Percentiles rank a stretch among this genome's conserved stretches.
Evolutionary conservation across 805 yeast species (phyloP).

Genomic region (Myxozyma sirexii): DNA sequence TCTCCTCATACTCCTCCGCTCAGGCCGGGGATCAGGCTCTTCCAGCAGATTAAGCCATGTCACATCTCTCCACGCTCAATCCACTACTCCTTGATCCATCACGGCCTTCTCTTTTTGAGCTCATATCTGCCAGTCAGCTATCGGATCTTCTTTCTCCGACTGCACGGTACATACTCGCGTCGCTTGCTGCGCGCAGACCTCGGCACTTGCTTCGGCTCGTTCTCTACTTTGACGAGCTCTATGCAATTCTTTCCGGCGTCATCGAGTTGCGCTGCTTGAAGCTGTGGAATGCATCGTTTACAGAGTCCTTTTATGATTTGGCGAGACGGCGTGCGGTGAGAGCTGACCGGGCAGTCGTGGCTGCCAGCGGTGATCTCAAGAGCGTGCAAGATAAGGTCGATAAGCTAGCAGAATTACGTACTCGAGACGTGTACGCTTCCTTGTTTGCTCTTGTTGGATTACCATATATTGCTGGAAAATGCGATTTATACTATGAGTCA

Average conservation of each 20-base stretch:
- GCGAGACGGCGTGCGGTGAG: slow-evolving; percentile 55
- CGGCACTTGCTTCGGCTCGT: slow-evolving; percentile 61
- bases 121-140: slow-evolving; percentile 78
- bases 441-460: slow-evolving; percentile 56
- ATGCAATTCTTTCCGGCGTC: slow-evolving; percentile 58
- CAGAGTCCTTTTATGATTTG: slow-evolving; percentile 90
- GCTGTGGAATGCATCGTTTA: slow-evolving; percentile 81
- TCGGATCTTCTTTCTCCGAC: slow-evolving; percentile 81
- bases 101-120: slow-evolving; percentile 86
- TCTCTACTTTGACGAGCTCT: slow-evolving; percentile 76
- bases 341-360: slow-evolving; percentile 36
- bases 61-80: slow-evolving; percentile 52
- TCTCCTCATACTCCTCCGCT: too few species aligned
- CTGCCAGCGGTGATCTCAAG: slow-evolving; percentile 37
- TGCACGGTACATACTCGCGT: slow-evolving; percentile 72
- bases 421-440: slow-evolving; percentile 56
- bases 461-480: slow-evolving; percentile 70
- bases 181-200: slow-evolving; percentile 80
- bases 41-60: slow-evolving; percentile 8
- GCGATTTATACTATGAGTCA: slow-evolving; percentile 64
- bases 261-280: slow-evolving; percentile 72
- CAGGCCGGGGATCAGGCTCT: not conserved
- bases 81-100: slow-evolving; percentile 73
- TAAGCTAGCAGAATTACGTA: slow-evolving; percentile 54
- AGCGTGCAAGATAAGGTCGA: slow-evolving; percentile 38